Evolutionary conservation across 306 rosid genomes (phyloP), one percentile per base, ranked within the genome.

Genomic region (Abrus pulchellus): DNA sequence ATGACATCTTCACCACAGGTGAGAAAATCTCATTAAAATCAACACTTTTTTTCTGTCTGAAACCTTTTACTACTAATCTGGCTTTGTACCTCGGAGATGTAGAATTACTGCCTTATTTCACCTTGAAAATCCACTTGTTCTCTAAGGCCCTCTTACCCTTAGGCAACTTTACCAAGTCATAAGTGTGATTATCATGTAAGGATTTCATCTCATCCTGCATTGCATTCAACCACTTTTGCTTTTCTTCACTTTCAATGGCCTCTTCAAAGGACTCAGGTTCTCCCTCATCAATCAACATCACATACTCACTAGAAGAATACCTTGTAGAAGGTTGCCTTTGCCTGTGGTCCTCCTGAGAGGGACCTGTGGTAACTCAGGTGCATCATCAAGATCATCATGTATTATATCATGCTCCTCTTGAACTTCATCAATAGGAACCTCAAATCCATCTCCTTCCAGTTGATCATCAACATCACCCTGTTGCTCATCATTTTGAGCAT

Each of bases 221-320:
- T 61, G 41, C 41, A 61, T 33, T n/a, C 14, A 61, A 32, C 67
- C 67, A 61, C 67, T n/a, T 53, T 61, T 61, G 14, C 3, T 67
- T 41, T 41, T 65, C 72, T 14, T 65, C 50, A 40, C 52, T 40
- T 0, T 65, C 52, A 44, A 65, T 13, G 52, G 72, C 52, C 33
- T 65, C 72, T 40, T 40, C 12, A 65, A 13, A 27, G 11, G 28
- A 68, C 27, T 27, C 4, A 20, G 41, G 40, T 28, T 45, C 74
- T 68, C 41, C 27, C 27, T 3, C 41, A 29, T 68, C 43, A 68
- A 14, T 68, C 4, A 67, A 28, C 5, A 6, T 5, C 9, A 67
- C n/a, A 67, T 43, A 67, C 4, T 44, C 72, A 41, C 43, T 28
- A 67, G 28, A n/a, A 40, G 72, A 9, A 65, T 65, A 65, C 72